Percentiles rank a stretch among this genome's conserved stretches.
Conservation (phyloP, 306 rosid species). For the Cyclanthera cordifolia region DNA sequence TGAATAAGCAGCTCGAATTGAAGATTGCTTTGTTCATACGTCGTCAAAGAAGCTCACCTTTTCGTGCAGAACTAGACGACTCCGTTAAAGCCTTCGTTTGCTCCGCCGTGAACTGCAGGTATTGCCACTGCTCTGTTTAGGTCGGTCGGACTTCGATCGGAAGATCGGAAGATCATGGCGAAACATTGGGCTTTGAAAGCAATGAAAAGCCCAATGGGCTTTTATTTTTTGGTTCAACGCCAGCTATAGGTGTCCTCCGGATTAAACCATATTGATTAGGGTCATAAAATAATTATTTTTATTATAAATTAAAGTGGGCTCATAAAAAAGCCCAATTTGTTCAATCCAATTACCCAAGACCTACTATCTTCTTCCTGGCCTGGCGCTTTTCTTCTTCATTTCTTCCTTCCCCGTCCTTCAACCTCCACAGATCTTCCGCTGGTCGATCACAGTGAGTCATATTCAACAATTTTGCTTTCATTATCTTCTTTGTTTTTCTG, state of each 20-base stretch:
- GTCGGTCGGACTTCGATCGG: neutral
- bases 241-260: neutral
- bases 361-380: constrained; percentile 11
- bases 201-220: neutral
- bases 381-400: neutral
- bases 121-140: neutral
- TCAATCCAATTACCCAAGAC: constrained; percentile 3
- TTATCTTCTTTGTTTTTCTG: neutral
- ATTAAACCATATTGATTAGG: too few species aligned
- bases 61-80: constrained; percentile 49
- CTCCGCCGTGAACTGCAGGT: constrained; percentile 7
- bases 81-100: constrained; percentile 39
- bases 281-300: too few species aligned
- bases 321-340: neutral
- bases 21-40: neutral
- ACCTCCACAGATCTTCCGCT: constrained; percentile 22
- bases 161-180: neutral
- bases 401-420: constrained; percentile 9
- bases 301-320: neutral
- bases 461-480: neutral
- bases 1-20: neutral
- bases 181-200: neutral
- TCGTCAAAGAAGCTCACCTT: constrained; percentile 31
- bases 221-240: neutral
- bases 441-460: constrained; percentile 29